These are phyloP conservation scores for Entomortierella parvispora DNA, from an alignment of 192 early-diverging fungal species.

Conservation along the genomic window DNA sequence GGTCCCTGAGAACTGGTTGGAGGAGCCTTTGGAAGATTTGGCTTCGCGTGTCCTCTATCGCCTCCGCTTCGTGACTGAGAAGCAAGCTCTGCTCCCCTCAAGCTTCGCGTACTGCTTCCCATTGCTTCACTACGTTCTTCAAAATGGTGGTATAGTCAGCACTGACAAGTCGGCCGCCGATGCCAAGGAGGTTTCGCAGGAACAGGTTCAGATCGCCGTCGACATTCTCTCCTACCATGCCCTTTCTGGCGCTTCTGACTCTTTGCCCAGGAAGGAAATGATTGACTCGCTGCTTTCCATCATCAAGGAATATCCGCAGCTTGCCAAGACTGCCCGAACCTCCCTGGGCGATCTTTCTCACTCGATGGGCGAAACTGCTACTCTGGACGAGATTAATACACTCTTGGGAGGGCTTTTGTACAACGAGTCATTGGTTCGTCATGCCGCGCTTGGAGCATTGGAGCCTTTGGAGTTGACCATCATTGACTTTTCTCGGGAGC, in stretches of 20 bases:
- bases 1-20: slow-evolving; percentile 59
- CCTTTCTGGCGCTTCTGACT: slow-evolving; percentile 55
- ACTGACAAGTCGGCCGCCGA: slow-evolving; percentile 47
- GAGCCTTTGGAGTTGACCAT: slow-evolving; percentile 66
- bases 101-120: slow-evolving; percentile 76
- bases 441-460: slow-evolving; percentile 70
- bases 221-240: slow-evolving; percentile 75
- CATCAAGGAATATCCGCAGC: slow-evolving; percentile 70
- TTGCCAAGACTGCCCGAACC: slow-evolving; percentile 65
- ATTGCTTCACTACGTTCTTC: slow-evolving; percentile 70
- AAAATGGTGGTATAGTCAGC: slow-evolving; percentile 69
- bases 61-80: slow-evolving; percentile 69
- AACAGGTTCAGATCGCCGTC: slow-evolving; percentile 74
- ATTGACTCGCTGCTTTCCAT: slow-evolving; percentile 66
- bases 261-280: slow-evolving; percentile 73
- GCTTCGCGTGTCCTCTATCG: slow-evolving; percentile 74
- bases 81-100: slow-evolving; percentile 62
- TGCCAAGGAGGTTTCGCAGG: slow-evolving; percentile 58
- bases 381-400: slow-evolving; percentile 60
- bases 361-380: slow-evolving; percentile 59
- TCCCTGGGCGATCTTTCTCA: slow-evolving; percentile 58
- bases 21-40: slow-evolving; percentile 57
- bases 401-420: slow-evolving; percentile 74
- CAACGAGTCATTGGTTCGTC: slow-evolving; percentile 72
- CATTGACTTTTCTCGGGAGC: slow-evolving; percentile 68